Evolutionary conservation across 352 stramenopile species (phyloP).

Genomic region (Phytophthora europaea): DNA sequence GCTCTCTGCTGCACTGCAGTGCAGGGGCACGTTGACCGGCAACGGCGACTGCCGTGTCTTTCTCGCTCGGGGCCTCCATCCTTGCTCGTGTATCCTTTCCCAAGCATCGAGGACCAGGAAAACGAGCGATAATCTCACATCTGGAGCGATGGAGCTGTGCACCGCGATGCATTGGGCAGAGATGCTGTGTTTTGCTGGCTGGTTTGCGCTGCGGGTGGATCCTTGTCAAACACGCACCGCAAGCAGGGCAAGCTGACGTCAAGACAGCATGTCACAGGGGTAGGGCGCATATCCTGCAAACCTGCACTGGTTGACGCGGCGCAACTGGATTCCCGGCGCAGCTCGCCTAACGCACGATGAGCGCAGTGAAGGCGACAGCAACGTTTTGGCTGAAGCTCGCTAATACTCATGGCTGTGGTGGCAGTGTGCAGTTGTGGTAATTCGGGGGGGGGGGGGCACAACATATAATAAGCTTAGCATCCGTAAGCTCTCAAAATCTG

Average conservation of each 20-base stretch:
- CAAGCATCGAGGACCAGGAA: neutral
- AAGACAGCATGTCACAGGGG: constrained; percentile 16
- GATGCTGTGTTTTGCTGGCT: neutral
- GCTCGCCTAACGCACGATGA: too few relatives aligned
- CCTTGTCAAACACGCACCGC: constrained; percentile 14
- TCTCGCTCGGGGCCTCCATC: neutral
- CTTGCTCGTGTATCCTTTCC: neutral
- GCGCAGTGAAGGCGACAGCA: too few relatives aligned
- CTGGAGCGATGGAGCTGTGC: neutral
- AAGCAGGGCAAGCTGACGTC: constrained; percentile 7
- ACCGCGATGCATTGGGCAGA: neutral
- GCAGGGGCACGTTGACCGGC: neutral
- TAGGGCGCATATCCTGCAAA: constrained; percentile 18
- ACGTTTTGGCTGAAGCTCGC: too few relatives aligned
- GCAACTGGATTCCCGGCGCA: neutral
- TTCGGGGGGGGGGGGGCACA: too few relatives aligned
- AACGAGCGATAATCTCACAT: neutral
- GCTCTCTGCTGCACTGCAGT: neutral
- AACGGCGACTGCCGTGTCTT: neutral
- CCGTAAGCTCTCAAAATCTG: too few relatives aligned
- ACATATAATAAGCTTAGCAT: too few relatives aligned
- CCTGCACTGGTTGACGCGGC: too few relatives aligned
- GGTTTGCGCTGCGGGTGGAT: neutral
- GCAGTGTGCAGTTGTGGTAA: too few relatives aligned
- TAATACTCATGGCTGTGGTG: too few relatives aligned